Evolutionary conservation across 2,329 filamentous ascomycete genomes (phyloP), one percentile per base, ranked within the genome.

Genomic region (Pseudogymnoascus sp.): DNA sequence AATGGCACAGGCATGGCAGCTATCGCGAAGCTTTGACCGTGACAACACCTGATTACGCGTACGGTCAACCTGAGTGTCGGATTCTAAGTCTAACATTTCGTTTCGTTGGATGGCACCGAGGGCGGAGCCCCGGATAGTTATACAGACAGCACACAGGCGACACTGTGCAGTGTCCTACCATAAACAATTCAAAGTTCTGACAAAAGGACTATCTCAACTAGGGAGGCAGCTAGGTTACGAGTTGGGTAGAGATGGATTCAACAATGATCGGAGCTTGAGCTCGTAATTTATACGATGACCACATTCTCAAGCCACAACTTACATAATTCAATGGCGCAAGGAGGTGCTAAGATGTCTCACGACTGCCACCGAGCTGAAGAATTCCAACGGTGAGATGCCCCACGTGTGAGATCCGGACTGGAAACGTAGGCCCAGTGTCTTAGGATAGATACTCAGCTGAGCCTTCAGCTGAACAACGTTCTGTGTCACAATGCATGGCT

Each of bases 1-100:
- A 14, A 64, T 63, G 4, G 74, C 73, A 66, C 74, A 76, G 40
- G 69, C 68, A n/a, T 73, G 69, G 64, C 75, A 77, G 63, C 74
- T 76, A 50, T 75, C 72, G 31, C 75, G 72, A 28, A 75, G 64
- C 62, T 73, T 74, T 37, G 69, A 64, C 35, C n/a, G 50, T 18
- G 25, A 56, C 11, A 28, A 56, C 21, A n/a, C 11, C n/a, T 56
- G 50, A 10, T 56, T 56, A 56, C 50, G 50, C 50, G 50, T 33
- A 16, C 16, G 28, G 11, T 33, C 16, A 33, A 33, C 50, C 14
- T 56, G 28, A 3, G 10, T 56, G 28, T 33, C 28, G n/a, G 50
- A 33, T 56, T 56, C 25, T 5, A 56, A 33, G 25, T 33, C 50
- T 18, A 56, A 56, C 50, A 56, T 56, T 18, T n/a, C 3, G 50